Percentiles rank a stretch among this genome's conserved stretches.
phyloP scores from a whole-genome alignment of 2,329 filamentous ascomycete genomes.

The Cytospora chrysosperma region DNA sequence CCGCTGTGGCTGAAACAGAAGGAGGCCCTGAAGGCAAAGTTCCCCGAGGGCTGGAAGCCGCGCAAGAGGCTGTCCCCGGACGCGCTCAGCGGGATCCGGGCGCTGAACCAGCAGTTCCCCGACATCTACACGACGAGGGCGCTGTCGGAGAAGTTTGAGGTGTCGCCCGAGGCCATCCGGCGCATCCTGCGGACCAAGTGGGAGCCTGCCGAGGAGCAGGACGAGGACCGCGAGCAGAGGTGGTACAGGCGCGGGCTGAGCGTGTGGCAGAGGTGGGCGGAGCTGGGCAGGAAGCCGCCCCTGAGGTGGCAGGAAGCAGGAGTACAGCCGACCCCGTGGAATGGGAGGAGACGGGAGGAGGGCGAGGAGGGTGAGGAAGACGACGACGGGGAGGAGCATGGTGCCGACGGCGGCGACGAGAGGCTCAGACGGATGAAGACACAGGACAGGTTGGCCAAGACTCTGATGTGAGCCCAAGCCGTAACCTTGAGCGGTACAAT shows the following conservation, averaged over 20 bases:
- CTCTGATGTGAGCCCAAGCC: conserved; percentile 15
- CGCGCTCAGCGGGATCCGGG: conserved; percentile 84
- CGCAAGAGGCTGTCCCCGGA: conserved; percentile 88
- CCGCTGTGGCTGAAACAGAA: conserved; percentile 76
- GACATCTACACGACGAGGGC: conserved; percentile 71
- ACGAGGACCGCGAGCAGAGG: conserved; percentile 55
- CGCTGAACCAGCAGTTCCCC: conserved; percentile 75
- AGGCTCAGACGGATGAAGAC: conserved; percentile 11
- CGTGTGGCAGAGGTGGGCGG: conserved; percentile 60
- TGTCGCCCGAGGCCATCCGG: conserved; percentile 84
- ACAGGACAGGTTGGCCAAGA: conserved; percentile 23
- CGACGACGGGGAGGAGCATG: conserved; percentile 29
- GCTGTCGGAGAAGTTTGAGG: conserved; percentile 75
- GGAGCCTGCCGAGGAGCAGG: conserved; percentile 58
- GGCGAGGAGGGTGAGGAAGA: conserved; percentile 30
- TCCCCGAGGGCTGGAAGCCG: conserved; percentile 78
- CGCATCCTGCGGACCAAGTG: conserved; percentile 83
- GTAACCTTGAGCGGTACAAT: not conserved
- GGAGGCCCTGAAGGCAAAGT: conserved; percentile 70
- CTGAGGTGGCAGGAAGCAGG: conserved; percentile 58
- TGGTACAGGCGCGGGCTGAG: conserved; percentile 61
- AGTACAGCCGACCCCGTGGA: conserved; percentile 42
- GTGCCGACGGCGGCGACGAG: conserved; percentile 12
- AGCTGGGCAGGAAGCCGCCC: conserved; percentile 61
- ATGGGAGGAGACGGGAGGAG: conserved; percentile 23